A percentile compares a stretch with the other conserved stretches of the same genome.
Evolutionary conservation across 192 early-diverging fungal genomes (phyloP).

Genomic region (Backusella australiensis): DNA sequence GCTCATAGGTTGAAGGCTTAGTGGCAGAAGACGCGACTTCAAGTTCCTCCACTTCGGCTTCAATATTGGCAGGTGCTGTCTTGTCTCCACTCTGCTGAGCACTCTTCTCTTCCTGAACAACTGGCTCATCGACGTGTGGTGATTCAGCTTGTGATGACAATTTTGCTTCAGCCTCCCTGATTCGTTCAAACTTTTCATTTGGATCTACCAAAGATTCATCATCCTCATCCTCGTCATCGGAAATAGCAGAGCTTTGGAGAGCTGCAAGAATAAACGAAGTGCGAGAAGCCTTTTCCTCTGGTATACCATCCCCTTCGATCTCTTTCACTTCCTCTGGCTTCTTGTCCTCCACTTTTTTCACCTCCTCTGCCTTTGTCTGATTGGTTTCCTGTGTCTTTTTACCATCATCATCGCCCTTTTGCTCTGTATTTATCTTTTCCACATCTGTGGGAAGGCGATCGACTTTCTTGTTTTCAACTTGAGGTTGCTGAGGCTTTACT

Average conservation of each 20-base stretch:
- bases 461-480: neutral
- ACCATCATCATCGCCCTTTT: neutral
- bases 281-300: neutral
- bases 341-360: neutral
- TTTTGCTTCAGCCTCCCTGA: neutral
- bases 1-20: constrained; percentile 10
- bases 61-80: neutral
- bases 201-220: constrained; percentile 11
- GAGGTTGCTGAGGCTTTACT: neutral
- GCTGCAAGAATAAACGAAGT: constrained; percentile 12
- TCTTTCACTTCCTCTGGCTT: neutral
- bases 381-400: neutral
- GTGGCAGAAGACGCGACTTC: neutral
- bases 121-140: neutral
- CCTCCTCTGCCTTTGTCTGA: neutral
- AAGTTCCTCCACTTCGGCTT: constrained; percentile 2
- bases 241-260: neutral
- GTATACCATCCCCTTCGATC: neutral
- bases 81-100: neutral
- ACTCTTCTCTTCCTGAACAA: neutral
- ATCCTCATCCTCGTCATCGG: constrained; percentile 4
- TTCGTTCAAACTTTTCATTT: constrained; percentile 8
- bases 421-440: neutral
- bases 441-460: neutral
- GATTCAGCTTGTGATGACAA: neutral